Evolutionary conservation across 176 grass and related monocot species (phyloP), one percentile per base, ranked within the genome.

Genomic region (Melocanna baccifera): DNA sequence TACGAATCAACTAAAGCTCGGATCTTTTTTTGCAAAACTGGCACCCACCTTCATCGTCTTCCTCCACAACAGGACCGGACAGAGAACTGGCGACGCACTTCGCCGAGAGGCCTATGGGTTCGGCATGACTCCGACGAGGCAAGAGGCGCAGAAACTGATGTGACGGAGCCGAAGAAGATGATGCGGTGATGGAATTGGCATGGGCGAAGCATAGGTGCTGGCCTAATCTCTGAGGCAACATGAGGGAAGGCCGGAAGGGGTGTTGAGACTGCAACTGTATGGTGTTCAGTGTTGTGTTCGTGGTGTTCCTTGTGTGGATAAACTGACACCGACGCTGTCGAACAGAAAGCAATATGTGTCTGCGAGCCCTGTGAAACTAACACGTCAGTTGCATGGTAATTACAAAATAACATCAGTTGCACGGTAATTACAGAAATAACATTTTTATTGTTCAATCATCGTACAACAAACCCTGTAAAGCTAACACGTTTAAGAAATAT

Each of bases 21-120:
- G 22, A 28, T 43, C 77, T 19, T 25, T 51, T 50, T 23, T 37
- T 16, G 29, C 26, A 12, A 59, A 84, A 29, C 1, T 50, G 15
- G 67, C 73, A 57, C 79, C 39, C 37, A 82, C 81, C 87, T 78
- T 4, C 73, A n/a, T 73, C 46, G 57, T 73, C 75, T 43, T 79
- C 66, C n/a, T 64, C 74, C 46, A 9, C 18, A 2, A 57, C 20
- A 26, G 57, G 43, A 34, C 45, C 18, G 66, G 45, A 26, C 12
- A 16, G 32, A 48, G 55, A 78, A 40, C 65, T 56, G 74, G 41
- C 56, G 32, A 65, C 67, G 80, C 53, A 53, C 32, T 65, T 51
- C 2, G 66, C 34, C 29, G 34, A 48, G 73, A 83, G 66, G 65
- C n/a, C 32, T 34, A 53, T 20, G 86, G 43, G 53, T 2, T 26